Percentiles rank a stretch among this genome's conserved stretches.
Evolutionary conservation across 371 early-diverging fungal genomes (phyloP).

Genomic region (Chytridium lagenaria): DNA sequence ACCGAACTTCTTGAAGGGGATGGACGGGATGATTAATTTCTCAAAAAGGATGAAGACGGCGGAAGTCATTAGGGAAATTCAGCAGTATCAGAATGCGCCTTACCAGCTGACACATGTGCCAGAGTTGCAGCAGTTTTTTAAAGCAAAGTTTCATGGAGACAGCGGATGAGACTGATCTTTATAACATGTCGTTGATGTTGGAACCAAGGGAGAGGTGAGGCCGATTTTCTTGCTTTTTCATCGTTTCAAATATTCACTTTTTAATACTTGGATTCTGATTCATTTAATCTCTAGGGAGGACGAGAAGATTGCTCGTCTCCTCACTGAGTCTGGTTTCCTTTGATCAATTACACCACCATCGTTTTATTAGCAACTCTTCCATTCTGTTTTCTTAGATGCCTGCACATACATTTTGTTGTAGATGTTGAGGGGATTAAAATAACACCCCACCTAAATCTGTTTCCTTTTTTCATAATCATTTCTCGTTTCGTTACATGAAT

Average conservation of each 20-base stretch:
- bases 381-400: too few species aligned
- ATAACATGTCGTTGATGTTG: constrained; percentile 75
- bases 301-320: constrained; percentile 83
- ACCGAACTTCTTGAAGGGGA: constrained; percentile 70
- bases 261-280: constrained; percentile 7
- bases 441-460: too few species aligned
- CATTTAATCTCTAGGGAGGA: constrained; percentile 71
- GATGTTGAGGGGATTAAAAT: too few species aligned
- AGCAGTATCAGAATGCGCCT: constrained; percentile 88
- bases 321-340: constrained; percentile 87
- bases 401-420: too few species aligned
- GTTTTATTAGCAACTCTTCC: too few species aligned
- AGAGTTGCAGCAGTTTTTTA: constrained; percentile 82
- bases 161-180: constrained; percentile 71
- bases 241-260: constrained; percentile 2
- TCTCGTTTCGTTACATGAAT: too few species aligned
- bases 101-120: constrained; percentile 77
- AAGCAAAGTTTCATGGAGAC: constrained; percentile 62
- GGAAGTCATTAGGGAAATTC: constrained; percentile 89
- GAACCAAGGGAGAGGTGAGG: constrained; percentile 71
- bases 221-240: constrained; percentile 25
- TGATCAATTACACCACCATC: too few species aligned
- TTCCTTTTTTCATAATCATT: too few species aligned
- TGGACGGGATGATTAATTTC: constrained; percentile 82
- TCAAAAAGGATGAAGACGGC: constrained; percentile 87